These are phyloP conservation scores for Myriosclerotinia curreyana DNA, from an alignment of 2,329 filamentous ascomycete genomes.

Conservation along the genomic window DNA sequence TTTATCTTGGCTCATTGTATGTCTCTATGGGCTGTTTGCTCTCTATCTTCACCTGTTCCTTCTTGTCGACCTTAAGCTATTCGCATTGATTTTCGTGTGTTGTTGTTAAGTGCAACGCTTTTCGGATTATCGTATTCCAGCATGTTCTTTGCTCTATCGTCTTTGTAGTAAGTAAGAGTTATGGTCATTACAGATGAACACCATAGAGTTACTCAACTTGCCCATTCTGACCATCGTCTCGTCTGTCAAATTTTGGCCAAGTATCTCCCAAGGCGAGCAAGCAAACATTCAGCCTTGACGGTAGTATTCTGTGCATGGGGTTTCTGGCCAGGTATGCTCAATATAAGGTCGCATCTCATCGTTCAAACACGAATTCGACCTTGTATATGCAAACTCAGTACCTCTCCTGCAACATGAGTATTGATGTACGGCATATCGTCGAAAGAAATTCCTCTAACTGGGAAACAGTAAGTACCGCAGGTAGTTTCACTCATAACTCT, in stretches of 20 bases:
- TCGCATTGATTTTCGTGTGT: no score
- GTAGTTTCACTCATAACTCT: background rate
- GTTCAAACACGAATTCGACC: no score
- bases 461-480: background rate
- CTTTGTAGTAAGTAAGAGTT: no score
- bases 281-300: background rate
- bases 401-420: background rate
- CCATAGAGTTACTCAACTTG: background rate
- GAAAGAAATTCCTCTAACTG: no score
- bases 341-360: background rate
- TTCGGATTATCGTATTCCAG: background rate
- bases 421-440: background rate
- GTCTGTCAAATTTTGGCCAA: background rate
- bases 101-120: no score
- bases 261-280: background rate
- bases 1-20: background rate
- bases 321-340: background rate
- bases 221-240: background rate
- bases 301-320: background rate
- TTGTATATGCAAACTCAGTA: no score
- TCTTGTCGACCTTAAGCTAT: background rate
- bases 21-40: background rate
- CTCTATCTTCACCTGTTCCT: background rate
- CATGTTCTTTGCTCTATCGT: no score
- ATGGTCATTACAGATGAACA: background rate